Conservation (phyloP, 306 rosid genomes). For the Comarum palustre region DNA sequence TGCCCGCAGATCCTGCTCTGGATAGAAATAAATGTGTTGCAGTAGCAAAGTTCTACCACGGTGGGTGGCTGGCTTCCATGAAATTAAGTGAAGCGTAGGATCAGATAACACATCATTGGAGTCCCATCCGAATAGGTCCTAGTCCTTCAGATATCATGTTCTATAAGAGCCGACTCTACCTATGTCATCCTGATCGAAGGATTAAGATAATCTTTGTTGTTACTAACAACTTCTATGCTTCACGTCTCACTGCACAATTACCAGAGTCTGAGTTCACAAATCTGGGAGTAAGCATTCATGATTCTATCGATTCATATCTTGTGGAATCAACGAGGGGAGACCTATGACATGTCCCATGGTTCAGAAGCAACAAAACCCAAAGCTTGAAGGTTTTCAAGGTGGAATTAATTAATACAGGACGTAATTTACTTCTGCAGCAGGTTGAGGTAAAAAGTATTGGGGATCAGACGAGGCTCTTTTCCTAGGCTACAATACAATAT, state of each 20-base stretch:
- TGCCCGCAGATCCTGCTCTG: neutral
- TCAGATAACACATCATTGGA: neutral
- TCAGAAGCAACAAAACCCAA: neutral
- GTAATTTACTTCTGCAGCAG: neutral
- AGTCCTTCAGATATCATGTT: neutral
- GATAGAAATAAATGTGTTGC: neutral
- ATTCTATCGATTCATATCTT: neutral
- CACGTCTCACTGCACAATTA: neutral
- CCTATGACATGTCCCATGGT: neutral
- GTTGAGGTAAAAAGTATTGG: neutral
- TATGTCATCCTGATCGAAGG: neutral
- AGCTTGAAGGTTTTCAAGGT: neutral
- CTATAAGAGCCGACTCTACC: neutral
- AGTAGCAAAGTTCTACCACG: neutral
- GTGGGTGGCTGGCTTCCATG: neutral
- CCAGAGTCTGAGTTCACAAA: neutral
- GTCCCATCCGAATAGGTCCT: neutral
- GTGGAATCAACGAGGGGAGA: neutral
- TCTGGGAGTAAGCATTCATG: too few relatives aligned
- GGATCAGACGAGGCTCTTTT: neutral
- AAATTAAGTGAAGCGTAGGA: neutral
- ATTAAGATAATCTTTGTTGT: neutral
- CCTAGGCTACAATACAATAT: neutral
- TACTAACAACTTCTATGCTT: neutral
- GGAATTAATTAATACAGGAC: neutral